Base-by-base conservation (phyloP, 2,329 filamentous ascomycete genomes). In the Aspergillus uvarum region DNA sequence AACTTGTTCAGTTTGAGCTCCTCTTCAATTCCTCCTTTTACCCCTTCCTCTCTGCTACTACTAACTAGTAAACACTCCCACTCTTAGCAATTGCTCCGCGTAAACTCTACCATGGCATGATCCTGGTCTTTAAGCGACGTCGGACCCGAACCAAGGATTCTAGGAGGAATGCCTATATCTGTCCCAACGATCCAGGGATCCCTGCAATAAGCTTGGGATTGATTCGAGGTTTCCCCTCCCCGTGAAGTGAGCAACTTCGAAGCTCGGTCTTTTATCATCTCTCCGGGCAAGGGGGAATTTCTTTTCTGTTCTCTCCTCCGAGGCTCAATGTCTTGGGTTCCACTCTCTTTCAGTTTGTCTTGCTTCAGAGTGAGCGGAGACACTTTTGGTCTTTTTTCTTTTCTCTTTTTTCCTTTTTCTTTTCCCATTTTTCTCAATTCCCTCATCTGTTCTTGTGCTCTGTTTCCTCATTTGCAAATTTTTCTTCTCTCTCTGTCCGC, bases 21-120 rank as follows among this genome's bases (percentile, higher is more conserved):
- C 32, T 35, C 12, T 35, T 35, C 32, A 44, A 12, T 14, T 26
- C 44, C 22, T 22, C 26, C 11, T 31, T 44, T 19, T 42, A 44
- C 38, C 38, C 38, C 51, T 42, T n/a, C 26, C 22, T 54, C 32
- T 42, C 21, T 59, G 11, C 54, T 59, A 54, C 52, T 44, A 19
- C 16, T 44, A 19, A 7, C 14, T 12, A 16, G 35, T 22, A 3
- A 29, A n/a, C 14, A 44, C 16, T 44, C 38, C 14, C 38, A 44
- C 38, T n/a, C 38, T 44, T 56, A 51, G 42, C 38, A 44, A 44
- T 44, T 19, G 38, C 32, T 44, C 38, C 38, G 38, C 26, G 42
- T 19, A n/a, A 38, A 54, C 26, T 19, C 50, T 24, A n/a, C 29
- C 48, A 42, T 44, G 21, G 47, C 32, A 52, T 26, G 32, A 54